Evolutionary conservation across 441 rosid species (phyloP), one percentile per base, ranked within the genome.

Genomic region (Croton laevigatus): DNA sequence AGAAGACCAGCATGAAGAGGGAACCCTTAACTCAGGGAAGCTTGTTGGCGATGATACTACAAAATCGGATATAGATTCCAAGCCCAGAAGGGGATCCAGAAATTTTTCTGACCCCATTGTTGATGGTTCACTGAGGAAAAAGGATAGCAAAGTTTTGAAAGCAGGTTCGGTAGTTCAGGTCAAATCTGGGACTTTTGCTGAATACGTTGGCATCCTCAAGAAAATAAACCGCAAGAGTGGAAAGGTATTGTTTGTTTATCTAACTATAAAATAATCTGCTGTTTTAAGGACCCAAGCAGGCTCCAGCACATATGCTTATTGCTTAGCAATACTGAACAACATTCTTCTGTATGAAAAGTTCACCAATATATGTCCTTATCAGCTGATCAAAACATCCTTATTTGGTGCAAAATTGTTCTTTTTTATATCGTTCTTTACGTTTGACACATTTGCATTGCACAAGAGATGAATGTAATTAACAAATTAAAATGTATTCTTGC

Each of bases 161-260:
- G 73, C 84, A 4, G 98, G 98, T 70, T 81, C 93, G 71, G 84
- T 81, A 36, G 94, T 94, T 72, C 81, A 84, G 67, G 85, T 94
- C 73, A 58, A 85, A 19, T 86, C 96, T 61, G 98, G 97, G 73
- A 84, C 80, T 57, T 91, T 88, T 63, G 91, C 92, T 0, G 95
- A 87, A 71, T 94, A 81, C 44, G 84, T 77, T 14, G 98, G 97
- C 71, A 88, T 59, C 79, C 78, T 91, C 38, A 85, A 84, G 87
- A 91, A 90, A 81, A 48, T 88, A 74, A 88, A 83, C 64, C 90
- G 89, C 60, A 91, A 80, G 77, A 87, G 90, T 52, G 81, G 85
- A 75, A 89, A 85, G 94, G 96, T 91, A 81, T 6, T 65, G 52
- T 27, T 73, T 75, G 7, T 4, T 40, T 67, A 44, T 59, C 36